Percentiles rank a stretch among this genome's conserved stretches.
Evolutionary conservation across 331 rosid genomes (phyloP).

Genomic region (Pyrus hybrid): DNA sequence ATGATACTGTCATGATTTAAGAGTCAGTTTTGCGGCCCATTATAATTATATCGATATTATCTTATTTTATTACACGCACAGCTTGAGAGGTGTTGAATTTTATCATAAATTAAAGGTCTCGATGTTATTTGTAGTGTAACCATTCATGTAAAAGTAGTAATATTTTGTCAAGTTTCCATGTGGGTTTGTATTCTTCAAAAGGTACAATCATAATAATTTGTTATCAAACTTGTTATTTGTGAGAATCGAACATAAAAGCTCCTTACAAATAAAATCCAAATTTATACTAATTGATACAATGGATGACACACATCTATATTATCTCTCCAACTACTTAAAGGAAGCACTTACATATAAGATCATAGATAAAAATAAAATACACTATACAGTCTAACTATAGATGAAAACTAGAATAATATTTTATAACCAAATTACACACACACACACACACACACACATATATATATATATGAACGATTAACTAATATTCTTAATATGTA

Average conservation of each 20-base stretch:
- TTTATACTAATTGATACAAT: background rate
- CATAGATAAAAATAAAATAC: background rate
- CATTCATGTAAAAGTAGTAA: background rate
- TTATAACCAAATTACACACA: background rate
- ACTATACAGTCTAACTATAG: background rate
- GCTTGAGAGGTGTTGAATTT: too few relatives aligned
- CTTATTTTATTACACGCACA: too few relatives aligned
- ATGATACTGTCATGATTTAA: background rate
- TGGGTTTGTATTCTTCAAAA: background rate
- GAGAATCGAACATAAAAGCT: background rate
- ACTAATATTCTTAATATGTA: background rate
- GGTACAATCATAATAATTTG: background rate
- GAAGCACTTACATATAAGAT: background rate
- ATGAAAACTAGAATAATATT: background rate
- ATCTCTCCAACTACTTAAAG: background rate
- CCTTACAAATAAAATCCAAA: background rate
- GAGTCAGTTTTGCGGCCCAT: too few relatives aligned
- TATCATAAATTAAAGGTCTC: too few relatives aligned
- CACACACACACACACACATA: too few relatives aligned
- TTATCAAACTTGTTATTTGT: too few relatives aligned
- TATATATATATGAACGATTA: too few relatives aligned
- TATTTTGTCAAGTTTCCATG: background rate
- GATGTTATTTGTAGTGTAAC: too few relatives aligned
- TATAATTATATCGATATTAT: too few relatives aligned
- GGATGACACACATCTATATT: background rate